These are phyloP conservation scores for Lathyrus aphaca DNA, from an alignment of 306 rosid genomes.

Conservation along the genomic window DNA sequence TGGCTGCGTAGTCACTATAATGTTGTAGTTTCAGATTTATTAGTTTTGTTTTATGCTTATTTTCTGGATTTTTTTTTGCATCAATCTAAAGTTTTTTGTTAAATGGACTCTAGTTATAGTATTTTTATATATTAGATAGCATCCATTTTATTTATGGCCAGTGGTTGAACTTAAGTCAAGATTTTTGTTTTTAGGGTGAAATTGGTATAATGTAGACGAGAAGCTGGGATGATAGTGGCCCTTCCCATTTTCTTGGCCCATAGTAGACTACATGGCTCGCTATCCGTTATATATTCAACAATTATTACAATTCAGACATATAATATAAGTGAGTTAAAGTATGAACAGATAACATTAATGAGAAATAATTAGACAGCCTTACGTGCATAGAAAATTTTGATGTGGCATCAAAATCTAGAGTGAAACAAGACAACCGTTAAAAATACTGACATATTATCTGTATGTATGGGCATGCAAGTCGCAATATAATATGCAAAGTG, in stretches of 20 bases:
- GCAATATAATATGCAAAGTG: not conserved
- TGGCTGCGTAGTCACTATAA: not conserved
- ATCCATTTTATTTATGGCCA: constrained; percentile 5
- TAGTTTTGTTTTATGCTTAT: not conserved
- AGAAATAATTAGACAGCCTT: not conserved
- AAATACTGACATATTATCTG: not conserved
- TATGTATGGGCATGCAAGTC: not conserved
- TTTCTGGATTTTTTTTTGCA: not conserved
- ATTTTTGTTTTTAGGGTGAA: not conserved
- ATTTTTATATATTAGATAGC: constrained; percentile 5
- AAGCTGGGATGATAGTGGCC: not conserved
- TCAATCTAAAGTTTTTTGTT: constrained; percentile 6
- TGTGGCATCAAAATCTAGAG: not conserved
- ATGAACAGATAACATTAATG: constrained; percentile 10
- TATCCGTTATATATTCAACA: not conserved
- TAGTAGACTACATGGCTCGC: not conserved
- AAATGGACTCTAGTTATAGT: not conserved
- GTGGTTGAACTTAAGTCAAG: not conserved
- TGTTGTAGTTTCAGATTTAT: constrained; percentile 12
- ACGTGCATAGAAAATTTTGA: not conserved
- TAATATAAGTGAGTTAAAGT: not conserved
- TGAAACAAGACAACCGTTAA: not conserved
- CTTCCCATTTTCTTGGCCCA: constrained; percentile 1
- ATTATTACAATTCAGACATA: not conserved
- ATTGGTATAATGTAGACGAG: not conserved